phyloP scores from a whole-genome alignment of 495 filamentous ascomycete species.

The Lophium mytilinum region DNA sequence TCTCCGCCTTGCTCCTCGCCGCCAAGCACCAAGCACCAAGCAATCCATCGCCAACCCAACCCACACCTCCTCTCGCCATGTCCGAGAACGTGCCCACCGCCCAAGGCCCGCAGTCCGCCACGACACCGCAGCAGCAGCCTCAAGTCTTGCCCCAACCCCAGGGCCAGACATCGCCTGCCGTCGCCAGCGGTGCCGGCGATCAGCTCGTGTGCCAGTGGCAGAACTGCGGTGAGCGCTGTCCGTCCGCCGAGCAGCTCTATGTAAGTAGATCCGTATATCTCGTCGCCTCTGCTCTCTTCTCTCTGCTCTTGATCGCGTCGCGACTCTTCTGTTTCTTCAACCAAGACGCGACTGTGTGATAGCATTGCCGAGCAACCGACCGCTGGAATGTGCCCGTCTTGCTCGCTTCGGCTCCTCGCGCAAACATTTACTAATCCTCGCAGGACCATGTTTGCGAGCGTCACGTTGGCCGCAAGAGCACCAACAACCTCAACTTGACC shows the following conservation, averaged over 20 bases:
- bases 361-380: too few relatives aligned
- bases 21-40: slow-evolving; percentile 1
- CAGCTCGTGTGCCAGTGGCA: slow-evolving; percentile 69
- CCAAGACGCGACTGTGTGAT: not conserved
- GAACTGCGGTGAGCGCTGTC: slow-evolving; percentile 72
- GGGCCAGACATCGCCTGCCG: slow-evolving; percentile 17
- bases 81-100: slow-evolving; percentile 3
- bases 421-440: slow-evolving; percentile 23
- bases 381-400: too few relatives aligned
- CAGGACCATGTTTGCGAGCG: slow-evolving; percentile 98
- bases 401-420: slow-evolving; percentile 3
- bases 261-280: slow-evolving; percentile 49
- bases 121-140: slow-evolving; percentile 11
- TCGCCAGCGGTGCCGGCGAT: slow-evolving; percentile 23
- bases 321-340: not conserved
- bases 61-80: slow-evolving; percentile 4
- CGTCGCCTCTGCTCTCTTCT: slow-evolving; percentile 1
- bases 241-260: slow-evolving; percentile 76
- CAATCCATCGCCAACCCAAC: slow-evolving; percentile 13
- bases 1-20: not conserved
- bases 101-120: slow-evolving; percentile 3
- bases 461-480: slow-evolving; percentile 97
- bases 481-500: slow-evolving; percentile 94
- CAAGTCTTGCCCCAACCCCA: slow-evolving; percentile 17
- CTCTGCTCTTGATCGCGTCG: not conserved